phyloP scores from a whole-genome alignment of 148 eudicot species.

The Rhododendron simsii region DNA sequence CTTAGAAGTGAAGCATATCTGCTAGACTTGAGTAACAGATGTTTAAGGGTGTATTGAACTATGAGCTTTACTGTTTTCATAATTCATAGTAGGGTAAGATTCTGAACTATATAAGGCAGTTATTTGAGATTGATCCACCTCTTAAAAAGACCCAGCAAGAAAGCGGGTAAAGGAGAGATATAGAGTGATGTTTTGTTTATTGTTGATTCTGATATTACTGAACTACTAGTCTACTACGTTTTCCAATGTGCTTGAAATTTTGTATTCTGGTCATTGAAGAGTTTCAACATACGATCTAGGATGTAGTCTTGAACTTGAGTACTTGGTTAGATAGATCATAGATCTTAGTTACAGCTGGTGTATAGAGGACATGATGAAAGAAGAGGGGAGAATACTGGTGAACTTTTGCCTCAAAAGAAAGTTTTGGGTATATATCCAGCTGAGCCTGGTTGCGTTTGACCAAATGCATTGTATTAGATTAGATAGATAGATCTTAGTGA shows the following conservation, averaged over 20 bases:
- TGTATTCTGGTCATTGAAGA: background rate
- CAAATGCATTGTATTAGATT: background rate
- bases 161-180: background rate
- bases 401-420: too few relatives aligned
- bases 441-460: background rate
- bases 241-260: background rate
- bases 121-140: background rate
- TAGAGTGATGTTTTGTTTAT: too few relatives aligned
- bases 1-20: background rate
- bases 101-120: background rate
- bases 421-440: background rate
- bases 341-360: background rate
- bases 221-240: background rate
- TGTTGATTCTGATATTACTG: background rate
- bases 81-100: background rate
- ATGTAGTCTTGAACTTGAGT: background rate
- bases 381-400: background rate
- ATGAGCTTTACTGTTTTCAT: background rate
- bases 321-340: background rate
- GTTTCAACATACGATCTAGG: background rate
- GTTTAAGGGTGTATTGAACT: background rate
- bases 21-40: background rate
- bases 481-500: background rate
- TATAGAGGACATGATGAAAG: too few relatives aligned
- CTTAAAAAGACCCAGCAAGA: background rate